phyloP scores from a whole-genome alignment of 768 basidiomycete genomes.

The Psilocybe subaeruginosa region DNA sequence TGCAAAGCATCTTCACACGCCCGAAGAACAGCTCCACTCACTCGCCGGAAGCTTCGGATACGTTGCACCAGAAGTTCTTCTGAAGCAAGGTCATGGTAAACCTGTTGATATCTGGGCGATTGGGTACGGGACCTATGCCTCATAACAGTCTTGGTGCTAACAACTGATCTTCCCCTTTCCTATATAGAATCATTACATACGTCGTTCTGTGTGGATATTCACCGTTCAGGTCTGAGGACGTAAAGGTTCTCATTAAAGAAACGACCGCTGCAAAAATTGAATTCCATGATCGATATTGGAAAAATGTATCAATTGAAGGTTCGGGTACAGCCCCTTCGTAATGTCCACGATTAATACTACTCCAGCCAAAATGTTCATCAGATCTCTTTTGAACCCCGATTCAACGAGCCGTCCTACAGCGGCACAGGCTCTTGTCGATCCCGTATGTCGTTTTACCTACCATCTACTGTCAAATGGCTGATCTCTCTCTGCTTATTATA shows the following conservation, averaged over 20 bases:
- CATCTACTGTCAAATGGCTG: background rate
- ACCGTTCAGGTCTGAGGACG: constrained; percentile 88
- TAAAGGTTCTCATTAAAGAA: constrained; percentile 75
- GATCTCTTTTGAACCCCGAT: constrained; percentile 68
- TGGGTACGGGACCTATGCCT: constrained; percentile 57
- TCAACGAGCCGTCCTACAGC: constrained; percentile 76
- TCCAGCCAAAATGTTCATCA: constrained; percentile 86
- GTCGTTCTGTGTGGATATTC: constrained; percentile 94
- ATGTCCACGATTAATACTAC: background rate
- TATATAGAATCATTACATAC: constrained; percentile 85
- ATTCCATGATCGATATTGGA: constrained; percentile 96
- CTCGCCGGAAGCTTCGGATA: constrained; percentile 87
- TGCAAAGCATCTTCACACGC: constrained; percentile 78
- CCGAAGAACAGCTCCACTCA: constrained; percentile 70
- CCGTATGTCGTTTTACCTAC: constrained; percentile 43
- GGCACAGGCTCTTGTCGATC: constrained; percentile 65
- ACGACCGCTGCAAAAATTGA: constrained; percentile 85
- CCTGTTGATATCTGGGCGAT: constrained; percentile 94
- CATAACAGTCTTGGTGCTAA: background rate
- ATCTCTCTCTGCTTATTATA: constrained; percentile 25
- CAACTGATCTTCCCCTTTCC: constrained; percentile 2
- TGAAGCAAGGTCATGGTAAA: constrained; percentile 84
- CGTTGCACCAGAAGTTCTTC: constrained; percentile 88
- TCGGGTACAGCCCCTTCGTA: constrained; percentile 8
- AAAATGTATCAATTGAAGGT: constrained; percentile 84